A percentile compares a stretch with the other conserved stretches of the same genome.
phyloP scores from a whole-genome alignment of 768 basidiomycete species.

The Trametes cingulata region DNA sequence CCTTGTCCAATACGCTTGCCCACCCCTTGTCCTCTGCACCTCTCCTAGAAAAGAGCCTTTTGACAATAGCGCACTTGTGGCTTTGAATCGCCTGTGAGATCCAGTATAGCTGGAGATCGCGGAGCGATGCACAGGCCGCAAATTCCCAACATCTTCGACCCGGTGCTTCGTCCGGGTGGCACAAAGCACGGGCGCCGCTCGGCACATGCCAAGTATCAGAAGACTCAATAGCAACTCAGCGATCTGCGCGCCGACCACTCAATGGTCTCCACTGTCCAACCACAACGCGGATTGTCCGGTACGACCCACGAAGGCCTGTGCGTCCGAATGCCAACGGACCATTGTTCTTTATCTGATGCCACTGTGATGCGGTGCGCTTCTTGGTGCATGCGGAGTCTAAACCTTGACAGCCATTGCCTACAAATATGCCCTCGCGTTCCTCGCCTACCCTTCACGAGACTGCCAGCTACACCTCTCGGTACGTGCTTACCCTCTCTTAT shows the following conservation, averaged over 20 bases:
- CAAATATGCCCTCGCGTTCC: not conserved
- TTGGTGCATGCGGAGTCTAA: slow-evolving; percentile 8
- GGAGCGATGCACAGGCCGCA: too few species aligned
- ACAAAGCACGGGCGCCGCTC: not conserved
- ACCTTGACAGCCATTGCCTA: slow-evolving; percentile 1
- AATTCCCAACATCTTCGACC: too few species aligned
- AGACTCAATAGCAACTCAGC: not conserved
- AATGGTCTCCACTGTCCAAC: not conserved
- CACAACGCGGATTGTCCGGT: not conserved
- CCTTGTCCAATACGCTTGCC: not conserved
- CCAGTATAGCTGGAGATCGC: too few species aligned
- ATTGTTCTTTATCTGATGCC: slow-evolving; percentile 17
- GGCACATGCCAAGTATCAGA: not conserved
- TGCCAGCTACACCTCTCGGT: slow-evolving; percentile 1
- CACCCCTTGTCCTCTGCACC: not conserved
- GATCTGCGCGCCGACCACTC: not conserved
- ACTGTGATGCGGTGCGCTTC: not conserved
- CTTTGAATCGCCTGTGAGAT: too few species aligned
- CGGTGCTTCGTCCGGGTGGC: not conserved
- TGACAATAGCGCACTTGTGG: too few species aligned
- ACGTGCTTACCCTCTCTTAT: not conserved
- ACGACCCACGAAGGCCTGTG: not conserved
- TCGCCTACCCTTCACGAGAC: slow-evolving; percentile 1
- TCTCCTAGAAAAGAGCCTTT: too few species aligned
- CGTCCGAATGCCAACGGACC: not conserved